phyloP scores from a whole-genome alignment of 805 yeast genomes.

The Teunomyces lycoperdinae region DNA sequence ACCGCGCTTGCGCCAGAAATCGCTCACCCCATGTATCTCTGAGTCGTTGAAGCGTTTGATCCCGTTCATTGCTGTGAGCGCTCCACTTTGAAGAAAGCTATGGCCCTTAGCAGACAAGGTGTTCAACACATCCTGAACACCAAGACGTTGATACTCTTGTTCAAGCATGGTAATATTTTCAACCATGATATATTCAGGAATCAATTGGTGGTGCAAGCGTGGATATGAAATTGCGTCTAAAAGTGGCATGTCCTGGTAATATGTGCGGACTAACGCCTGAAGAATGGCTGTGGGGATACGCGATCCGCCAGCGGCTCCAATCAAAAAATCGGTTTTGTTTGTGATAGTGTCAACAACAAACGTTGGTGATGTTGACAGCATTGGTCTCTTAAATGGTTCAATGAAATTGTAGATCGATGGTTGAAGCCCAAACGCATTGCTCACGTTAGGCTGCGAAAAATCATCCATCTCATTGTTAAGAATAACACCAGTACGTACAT shows the following conservation, averaged over 20 bases:
- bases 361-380: slow-evolving; percentile 80
- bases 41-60: slow-evolving; percentile 43
- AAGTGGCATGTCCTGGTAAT: slow-evolving; percentile 55
- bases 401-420: slow-evolving; percentile 82
- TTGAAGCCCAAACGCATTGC: slow-evolving; percentile 74
- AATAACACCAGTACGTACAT: slow-evolving; percentile 76
- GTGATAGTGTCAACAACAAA: slow-evolving; percentile 44
- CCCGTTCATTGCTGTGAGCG: slow-evolving; percentile 42
- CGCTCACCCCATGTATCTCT: slow-evolving; percentile 73
- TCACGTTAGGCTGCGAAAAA: slow-evolving; percentile 66
- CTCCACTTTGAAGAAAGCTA: slow-evolving; percentile 30
- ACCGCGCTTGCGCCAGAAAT: slow-evolving; percentile 87
- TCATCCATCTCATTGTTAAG: slow-evolving; percentile 95
- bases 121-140: slow-evolving; percentile 26
- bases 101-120: slow-evolving; percentile 50
- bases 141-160: slow-evolving; percentile 20
- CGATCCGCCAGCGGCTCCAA: slow-evolving; percentile 96
- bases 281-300: slow-evolving; percentile 79
- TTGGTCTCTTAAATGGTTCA: slow-evolving; percentile 74
- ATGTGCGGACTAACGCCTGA: slow-evolving; percentile 70
- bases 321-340: slow-evolving; percentile 53
- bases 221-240: slow-evolving; percentile 76
- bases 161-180: slow-evolving; percentile 50
- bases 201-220: slow-evolving; percentile 82
- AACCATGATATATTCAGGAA: slow-evolving; percentile 65